Conservation (phyloP, 2,329 filamentous ascomycete genomes). For the Phialophora tarda region DNA sequence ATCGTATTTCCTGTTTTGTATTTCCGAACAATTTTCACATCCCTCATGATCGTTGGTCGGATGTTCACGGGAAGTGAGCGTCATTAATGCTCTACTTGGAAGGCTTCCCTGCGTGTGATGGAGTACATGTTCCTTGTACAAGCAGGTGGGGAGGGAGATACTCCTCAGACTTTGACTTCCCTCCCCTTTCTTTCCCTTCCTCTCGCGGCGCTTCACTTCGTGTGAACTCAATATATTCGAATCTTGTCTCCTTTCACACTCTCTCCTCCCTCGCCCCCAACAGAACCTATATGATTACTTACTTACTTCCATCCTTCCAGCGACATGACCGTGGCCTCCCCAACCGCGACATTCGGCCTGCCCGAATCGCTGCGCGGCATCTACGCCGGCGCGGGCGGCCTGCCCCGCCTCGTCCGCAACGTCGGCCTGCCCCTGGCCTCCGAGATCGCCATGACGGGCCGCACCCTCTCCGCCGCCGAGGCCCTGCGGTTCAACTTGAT, state of each 20-base stretch:
- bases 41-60: too few species aligned
- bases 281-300: neutral
- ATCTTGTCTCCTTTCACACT: neutral
- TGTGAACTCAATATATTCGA: too few species aligned
- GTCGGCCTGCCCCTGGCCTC: conserved; percentile 72
- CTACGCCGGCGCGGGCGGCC: conserved; percentile 71
- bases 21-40: too few species aligned
- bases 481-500: conserved; percentile 71
- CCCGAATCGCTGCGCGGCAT: conserved; percentile 76
- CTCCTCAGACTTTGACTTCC: too few species aligned
- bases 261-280: too few species aligned
- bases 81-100: too few species aligned
- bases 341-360: conserved; percentile 66
- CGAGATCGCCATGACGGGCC: conserved; percentile 72
- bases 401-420: conserved; percentile 69
- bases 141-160: too few species aligned
- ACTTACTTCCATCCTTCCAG: conserved; percentile 12
- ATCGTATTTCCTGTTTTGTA: too few species aligned
- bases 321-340: conserved; percentile 70
- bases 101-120: too few species aligned
- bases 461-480: conserved; percentile 63
- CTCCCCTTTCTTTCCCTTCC: neutral
- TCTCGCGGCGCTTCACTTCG: too few species aligned
- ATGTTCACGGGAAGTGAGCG: too few species aligned
- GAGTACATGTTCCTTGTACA: too few species aligned